A percentile compares a stretch with the other conserved stretches of the same genome.
Evolutionary conservation across 352 stramenopile genomes (phyloP).

Genomic region (Phytophthora brassicae): DNA sequence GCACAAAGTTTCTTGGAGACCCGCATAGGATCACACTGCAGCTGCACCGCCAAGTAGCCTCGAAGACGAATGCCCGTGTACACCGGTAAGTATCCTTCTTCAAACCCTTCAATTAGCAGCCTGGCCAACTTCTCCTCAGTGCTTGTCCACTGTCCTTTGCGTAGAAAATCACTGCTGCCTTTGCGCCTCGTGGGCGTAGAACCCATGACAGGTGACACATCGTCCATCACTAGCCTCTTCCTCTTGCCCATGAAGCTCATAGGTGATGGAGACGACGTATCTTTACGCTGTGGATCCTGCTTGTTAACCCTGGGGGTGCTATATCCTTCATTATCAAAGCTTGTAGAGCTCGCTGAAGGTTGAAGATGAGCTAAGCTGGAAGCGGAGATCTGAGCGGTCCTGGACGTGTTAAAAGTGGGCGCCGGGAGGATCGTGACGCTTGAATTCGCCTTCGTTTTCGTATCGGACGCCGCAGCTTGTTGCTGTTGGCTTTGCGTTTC

Average conservation of each 20-base stretch:
- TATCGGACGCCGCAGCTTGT: background rate
- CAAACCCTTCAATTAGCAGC: slow-evolving; percentile 69
- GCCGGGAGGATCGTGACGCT: slow-evolving; percentile 13
- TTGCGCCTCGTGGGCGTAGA: slow-evolving; percentile 44
- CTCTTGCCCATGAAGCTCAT: slow-evolving; percentile 31
- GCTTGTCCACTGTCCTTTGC: slow-evolving; percentile 74
- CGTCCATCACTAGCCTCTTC: slow-evolving; percentile 29
- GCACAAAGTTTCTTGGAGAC: slow-evolving; percentile 84
- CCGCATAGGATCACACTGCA: slow-evolving; percentile 82
- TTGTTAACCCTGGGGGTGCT: slow-evolving; percentile 28
- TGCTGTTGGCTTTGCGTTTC: slow-evolving; percentile 2
- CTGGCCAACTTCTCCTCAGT: slow-evolving; percentile 64
- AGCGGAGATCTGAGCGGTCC: background rate
- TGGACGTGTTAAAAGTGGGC: background rate
- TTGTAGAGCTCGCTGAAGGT: background rate
- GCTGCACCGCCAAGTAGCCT: slow-evolving; percentile 72
- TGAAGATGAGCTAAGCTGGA: background rate
- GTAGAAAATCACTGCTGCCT: slow-evolving; percentile 60
- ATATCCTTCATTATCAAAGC: slow-evolving; percentile 17
- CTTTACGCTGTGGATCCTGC: slow-evolving; percentile 10
- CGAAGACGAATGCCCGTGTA: slow-evolving; percentile 74
- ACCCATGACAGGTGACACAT: slow-evolving; percentile 3
- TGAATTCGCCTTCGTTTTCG: slow-evolving; percentile 10
- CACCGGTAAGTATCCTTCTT: slow-evolving; percentile 71
- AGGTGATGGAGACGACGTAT: slow-evolving; percentile 9